These are phyloP conservation scores for Gamarada debralockiae DNA, from an alignment of 495 filamentous ascomycete genomes.

Conservation along the genomic window DNA sequence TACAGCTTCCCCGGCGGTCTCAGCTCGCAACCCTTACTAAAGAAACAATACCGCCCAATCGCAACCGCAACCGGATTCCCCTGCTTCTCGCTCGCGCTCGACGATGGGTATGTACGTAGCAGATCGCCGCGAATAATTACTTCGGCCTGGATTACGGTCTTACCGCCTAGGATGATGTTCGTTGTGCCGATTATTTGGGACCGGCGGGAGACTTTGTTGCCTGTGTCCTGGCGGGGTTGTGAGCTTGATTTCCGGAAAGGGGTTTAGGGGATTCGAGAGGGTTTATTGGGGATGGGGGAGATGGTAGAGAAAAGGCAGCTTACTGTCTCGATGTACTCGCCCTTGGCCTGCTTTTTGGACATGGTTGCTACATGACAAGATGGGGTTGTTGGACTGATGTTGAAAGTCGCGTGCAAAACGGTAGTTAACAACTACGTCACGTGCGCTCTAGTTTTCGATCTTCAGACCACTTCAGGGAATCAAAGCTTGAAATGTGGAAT, in stretches of 20 bases:
- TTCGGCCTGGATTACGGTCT: conserved; percentile 88
- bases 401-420: neutral
- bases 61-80: conserved; percentile 61
- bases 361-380: conserved; percentile 39
- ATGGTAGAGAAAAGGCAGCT: conserved; percentile 10
- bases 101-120: conserved; percentile 44
- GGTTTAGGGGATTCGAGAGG: neutral
- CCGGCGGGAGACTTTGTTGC: conserved; percentile 95
- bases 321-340: conserved; percentile 98
- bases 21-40: conserved; percentile 67
- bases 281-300: neutral
- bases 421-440: neutral
- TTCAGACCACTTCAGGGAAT: neutral
- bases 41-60: conserved; percentile 84
- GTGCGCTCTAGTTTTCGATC: neutral
- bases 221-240: conserved; percentile 65
- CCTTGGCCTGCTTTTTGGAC: conserved; percentile 73
- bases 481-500: too few species aligned
- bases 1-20: conserved; percentile 74
- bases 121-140: conserved; percentile 92
- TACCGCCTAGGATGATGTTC: conserved; percentile 95
- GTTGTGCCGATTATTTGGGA: conserved; percentile 88
- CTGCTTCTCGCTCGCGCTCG: conserved; percentile 13
- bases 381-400: neutral
- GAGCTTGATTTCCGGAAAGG: neutral